These are phyloP conservation scores for Mucor plumbeus DNA, from an alignment of 371 early-diverging fungal species.

Conservation along the genomic window DNA sequence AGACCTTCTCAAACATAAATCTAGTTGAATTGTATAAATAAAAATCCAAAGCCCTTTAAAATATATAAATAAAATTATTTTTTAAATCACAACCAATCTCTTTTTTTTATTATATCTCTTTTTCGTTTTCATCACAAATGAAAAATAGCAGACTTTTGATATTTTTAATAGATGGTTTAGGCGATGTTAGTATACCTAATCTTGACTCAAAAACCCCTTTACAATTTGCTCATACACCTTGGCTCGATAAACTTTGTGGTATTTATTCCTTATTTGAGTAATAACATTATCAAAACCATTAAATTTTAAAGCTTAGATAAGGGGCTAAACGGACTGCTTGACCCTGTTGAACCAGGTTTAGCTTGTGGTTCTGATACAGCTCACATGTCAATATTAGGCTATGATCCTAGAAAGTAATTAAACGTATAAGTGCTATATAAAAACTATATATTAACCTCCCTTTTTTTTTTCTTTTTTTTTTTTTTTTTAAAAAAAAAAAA, in stretches of 20 bases:
- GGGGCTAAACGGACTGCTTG: slow-evolving; percentile 54
- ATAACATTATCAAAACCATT: background rate
- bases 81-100: background rate
- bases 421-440: background rate
- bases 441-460: background rate
- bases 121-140: background rate
- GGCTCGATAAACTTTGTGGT: slow-evolving; percentile 40
- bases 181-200: slow-evolving; percentile 48
- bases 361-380: slow-evolving; percentile 66
- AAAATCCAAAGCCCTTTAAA: background rate
- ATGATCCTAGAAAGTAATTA: slow-evolving; percentile 38
- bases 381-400: slow-evolving; percentile 43
- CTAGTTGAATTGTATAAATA: slow-evolving; percentile 1
- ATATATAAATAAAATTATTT: background rate
- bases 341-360: slow-evolving; percentile 61
- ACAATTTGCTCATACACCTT: slow-evolving; percentile 45
- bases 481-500: background rate
- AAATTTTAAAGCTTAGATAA: slow-evolving; percentile 22
- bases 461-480: too few species aligned
- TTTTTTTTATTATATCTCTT: background rate
- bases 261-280: slow-evolving; percentile 33
- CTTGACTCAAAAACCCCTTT: slow-evolving; percentile 46
- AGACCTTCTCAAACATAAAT: slow-evolving; percentile 4
- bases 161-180: slow-evolving; percentile 57
- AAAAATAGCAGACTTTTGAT: slow-evolving; percentile 39